A percentile compares a stretch with the other conserved stretches of the same genome.
phyloP scores from a whole-genome alignment of 192 early-diverging fungal species.

The Rhizoclosmatium sp. region DNA sequence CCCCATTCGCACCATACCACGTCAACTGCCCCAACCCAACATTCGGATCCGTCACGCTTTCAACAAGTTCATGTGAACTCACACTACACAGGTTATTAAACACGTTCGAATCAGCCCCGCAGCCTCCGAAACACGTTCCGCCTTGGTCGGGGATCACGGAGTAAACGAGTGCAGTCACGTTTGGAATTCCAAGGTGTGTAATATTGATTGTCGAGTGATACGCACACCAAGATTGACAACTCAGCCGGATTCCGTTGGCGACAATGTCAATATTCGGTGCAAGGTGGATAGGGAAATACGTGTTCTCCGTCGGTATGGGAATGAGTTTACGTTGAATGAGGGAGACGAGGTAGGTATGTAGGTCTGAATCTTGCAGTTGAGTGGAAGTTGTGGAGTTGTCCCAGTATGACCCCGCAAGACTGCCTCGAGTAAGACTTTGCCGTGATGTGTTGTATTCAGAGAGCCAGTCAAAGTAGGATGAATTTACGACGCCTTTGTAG shows the following conservation, averaged over 20 bases:
- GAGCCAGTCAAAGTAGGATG: constrained; percentile 22
- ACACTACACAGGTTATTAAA: constrained; percentile 16
- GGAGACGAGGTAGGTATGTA: constrained; percentile 4
- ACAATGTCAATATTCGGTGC: background rate
- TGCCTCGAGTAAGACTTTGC: constrained; percentile 22
- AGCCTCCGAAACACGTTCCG: constrained; percentile 41
- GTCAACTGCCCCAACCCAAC: constrained; percentile 8
- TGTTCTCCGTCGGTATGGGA: constrained; percentile 41
- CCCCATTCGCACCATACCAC: constrained; percentile 35
- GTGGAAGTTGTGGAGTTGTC: constrained; percentile 1
- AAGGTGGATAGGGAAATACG: constrained; percentile 47
- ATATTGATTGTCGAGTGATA: constrained; percentile 45
- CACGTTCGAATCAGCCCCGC: constrained; percentile 15
- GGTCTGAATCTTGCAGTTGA: background rate
- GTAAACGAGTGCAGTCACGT: constrained; percentile 28
- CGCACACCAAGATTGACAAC: constrained; percentile 39
- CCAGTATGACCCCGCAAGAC: background rate
- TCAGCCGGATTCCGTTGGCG: background rate
- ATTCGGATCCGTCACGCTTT: constrained; percentile 23
- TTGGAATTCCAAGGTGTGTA: background rate
- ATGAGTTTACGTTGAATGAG: constrained; percentile 25
- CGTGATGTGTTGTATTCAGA: constrained; percentile 33
- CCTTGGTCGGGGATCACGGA: constrained; percentile 50
- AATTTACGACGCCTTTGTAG: constrained; percentile 25
- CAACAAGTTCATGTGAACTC: constrained; percentile 36